Evolutionary conservation across 2,329 filamentous ascomycete genomes (phyloP).

Genomic region (Nothomitra cinnamomea): DNA sequence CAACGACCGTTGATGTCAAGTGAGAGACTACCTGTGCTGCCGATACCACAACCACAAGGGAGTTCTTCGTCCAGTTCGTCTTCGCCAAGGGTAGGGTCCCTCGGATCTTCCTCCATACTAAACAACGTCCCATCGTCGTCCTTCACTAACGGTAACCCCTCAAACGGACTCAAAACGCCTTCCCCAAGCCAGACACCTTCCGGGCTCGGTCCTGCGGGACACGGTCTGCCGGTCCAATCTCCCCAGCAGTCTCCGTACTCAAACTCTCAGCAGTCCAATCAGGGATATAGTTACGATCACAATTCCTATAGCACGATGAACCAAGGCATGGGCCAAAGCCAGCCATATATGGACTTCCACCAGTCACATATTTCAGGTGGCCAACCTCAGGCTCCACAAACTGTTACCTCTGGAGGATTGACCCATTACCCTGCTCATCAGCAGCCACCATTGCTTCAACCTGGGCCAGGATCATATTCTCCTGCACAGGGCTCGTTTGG

Average conservation of each 20-base stretch:
- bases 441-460: constrained; percentile 59
- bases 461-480: constrained; percentile 51
- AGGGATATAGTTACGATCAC: constrained; percentile 4
- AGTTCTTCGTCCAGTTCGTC: constrained; percentile 51
- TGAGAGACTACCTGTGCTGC: constrained; percentile 56
- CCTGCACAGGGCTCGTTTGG: constrained; percentile 39
- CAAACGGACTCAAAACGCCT: constrained; percentile 54
- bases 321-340: constrained; percentile 59
- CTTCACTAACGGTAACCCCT: constrained; percentile 31
- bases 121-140: constrained; percentile 37
- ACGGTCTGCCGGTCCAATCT: background rate
- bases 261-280: constrained; percentile 2
- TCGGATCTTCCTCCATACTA: constrained; percentile 39
- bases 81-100: constrained; percentile 60
- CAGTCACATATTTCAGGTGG: constrained; percentile 60
- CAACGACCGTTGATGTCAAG: constrained; percentile 50
- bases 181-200: constrained; percentile 40
- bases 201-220: constrained; percentile 28
- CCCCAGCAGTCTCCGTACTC: constrained; percentile 3
- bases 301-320: constrained; percentile 5
- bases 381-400: constrained; percentile 57
- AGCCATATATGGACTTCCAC: constrained; percentile 73
- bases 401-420: constrained; percentile 56
- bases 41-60: constrained; percentile 41
- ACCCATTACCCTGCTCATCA: constrained; percentile 61